Evolutionary conservation across 2,329 filamentous ascomycete genomes (phyloP), one percentile per base, ranked within the genome.

Genomic region (Ophiostoma quercus): DNA sequence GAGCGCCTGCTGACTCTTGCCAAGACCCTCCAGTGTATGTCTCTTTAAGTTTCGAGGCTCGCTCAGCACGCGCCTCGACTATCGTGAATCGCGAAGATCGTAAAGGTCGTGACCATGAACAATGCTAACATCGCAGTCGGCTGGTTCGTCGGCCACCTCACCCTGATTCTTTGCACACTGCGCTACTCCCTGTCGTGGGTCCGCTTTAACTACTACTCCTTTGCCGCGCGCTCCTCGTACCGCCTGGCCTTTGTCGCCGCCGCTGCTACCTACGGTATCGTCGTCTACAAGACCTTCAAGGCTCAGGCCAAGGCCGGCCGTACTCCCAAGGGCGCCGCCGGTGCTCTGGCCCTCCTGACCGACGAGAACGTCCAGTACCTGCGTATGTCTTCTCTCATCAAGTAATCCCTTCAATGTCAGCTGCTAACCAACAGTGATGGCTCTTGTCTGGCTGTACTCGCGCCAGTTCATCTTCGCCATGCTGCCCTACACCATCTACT

Each of bases 351-450:
- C 72, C 83, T 97, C 74, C 83, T 90, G 70, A 84, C 88, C 14
- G 95, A 99, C 79, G 95, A 99, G 85, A 99, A 99, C 80, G 92
- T 99, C 68, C 95, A 98, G 81, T 99, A 99, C 79, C 86, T 99
- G 72, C 84, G 95, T 98, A 86, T 79, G 92, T 41, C 9, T 39
- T 63, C 43, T 22, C 67, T 22, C 16, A 19, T 43, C 3, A 3
- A 19, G 37, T 29, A 29, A 29, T 29, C 25, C 25, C 25, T 29
- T 29, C 25, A 39, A 39, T 39, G 37, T 11, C 12, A 16, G 41
- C 29, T 47, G 71, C 75, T 77, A 60, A 74, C 70, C 6, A 75
- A 68, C 77, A 96, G 94, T 88, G 76, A 94, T 98, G 91, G 93
- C 94, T 70, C 85, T 98, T 73, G 87, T 98, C 76, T 99, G 95